Percentiles rank a stretch among this genome's conserved stretches.
phyloP scores from a whole-genome alignment of 371 early-diverging fungal genomes.

The Cokeromyces recurvatus region DNA sequence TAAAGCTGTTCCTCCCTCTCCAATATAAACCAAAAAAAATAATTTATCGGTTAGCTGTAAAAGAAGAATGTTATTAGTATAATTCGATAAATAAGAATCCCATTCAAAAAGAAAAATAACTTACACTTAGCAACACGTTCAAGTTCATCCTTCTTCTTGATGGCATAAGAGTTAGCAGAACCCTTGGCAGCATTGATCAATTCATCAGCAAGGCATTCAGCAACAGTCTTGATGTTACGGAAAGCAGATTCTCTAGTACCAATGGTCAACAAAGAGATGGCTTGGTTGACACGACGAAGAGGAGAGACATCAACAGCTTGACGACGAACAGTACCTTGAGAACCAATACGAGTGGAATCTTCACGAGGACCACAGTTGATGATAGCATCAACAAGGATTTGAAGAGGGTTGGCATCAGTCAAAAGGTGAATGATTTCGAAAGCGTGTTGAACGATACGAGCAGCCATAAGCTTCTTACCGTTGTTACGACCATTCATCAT shows the following conservation, averaged over 20 bases:
- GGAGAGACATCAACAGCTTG: constrained; percentile 99
- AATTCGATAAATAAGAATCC: too few relatives aligned
- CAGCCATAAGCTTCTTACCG: constrained; percentile 99
- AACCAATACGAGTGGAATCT: constrained; percentile 98
- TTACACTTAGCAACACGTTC: constrained; percentile 54
- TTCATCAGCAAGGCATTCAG: constrained; percentile 99
- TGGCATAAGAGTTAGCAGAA: constrained; percentile 96
- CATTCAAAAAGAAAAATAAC: neutral
- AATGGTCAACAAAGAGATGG: constrained; percentile 90
- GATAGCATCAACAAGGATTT: constrained; percentile 97
- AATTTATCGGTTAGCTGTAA: too few relatives aligned
- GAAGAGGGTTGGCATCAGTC: constrained; percentile 98
- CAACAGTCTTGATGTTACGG: constrained; percentile 86
- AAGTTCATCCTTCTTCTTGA: constrained; percentile 99
- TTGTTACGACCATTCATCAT: constrained; percentile 99
- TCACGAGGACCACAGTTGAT: constrained; percentile 99
- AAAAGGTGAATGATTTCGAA: constrained; percentile 97
- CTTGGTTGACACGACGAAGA: constrained; percentile 96
- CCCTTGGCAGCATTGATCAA: constrained; percentile 97
- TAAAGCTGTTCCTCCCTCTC: too few relatives aligned
- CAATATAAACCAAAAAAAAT: too few relatives aligned
- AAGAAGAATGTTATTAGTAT: too few relatives aligned
- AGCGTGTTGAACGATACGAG: constrained; percentile 96
- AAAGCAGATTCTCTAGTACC: constrained; percentile 53
- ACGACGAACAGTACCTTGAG: constrained; percentile 97